Evolutionary conservation across 2,329 filamentous ascomycete species (phyloP).

Genomic region (Colletotrichum phormii): DNA sequence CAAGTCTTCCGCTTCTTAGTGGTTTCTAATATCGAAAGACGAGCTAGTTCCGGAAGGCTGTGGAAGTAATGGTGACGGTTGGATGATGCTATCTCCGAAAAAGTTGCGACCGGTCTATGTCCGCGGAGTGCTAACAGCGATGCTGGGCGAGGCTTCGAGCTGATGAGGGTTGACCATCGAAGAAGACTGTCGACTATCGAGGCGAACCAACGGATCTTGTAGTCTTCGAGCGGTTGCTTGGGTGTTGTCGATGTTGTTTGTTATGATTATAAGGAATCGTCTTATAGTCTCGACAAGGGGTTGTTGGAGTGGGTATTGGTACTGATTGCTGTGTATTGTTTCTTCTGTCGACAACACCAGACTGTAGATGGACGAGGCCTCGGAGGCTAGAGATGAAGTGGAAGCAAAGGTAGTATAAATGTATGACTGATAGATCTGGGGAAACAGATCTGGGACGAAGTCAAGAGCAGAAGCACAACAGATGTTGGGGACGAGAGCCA

Average conservation of each 20-base stretch:
- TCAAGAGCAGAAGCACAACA: neutral
- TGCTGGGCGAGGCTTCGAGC: neutral
- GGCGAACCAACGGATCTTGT: neutral
- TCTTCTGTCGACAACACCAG: neutral
- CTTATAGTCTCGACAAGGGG: slow-evolving; percentile 14
- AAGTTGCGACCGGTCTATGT: slow-evolving; percentile 6
- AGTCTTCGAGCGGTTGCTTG: neutral
- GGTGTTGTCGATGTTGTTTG: slow-evolving; percentile 13
- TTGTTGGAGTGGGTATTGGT: neutral
- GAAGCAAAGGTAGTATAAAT: neutral
- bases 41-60: slow-evolving; percentile 19
- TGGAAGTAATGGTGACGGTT: slow-evolving; percentile 21
- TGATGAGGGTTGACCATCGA: neutral
- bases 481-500: neutral
- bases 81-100: slow-evolving; percentile 9
- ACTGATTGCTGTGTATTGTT: neutral
- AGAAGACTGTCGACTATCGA: neutral
- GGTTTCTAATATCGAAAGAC: neutral
- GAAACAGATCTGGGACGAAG: neutral
- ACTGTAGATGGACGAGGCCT: neutral
- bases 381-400: neutral
- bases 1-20: slow-evolving; percentile 6
- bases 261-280: slow-evolving; percentile 26
- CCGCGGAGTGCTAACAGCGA: neutral
- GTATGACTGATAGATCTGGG: neutral